Conservation (phyloP, 2,329 filamentous ascomycete genomes). For the Exophiala calicioides region DNA sequence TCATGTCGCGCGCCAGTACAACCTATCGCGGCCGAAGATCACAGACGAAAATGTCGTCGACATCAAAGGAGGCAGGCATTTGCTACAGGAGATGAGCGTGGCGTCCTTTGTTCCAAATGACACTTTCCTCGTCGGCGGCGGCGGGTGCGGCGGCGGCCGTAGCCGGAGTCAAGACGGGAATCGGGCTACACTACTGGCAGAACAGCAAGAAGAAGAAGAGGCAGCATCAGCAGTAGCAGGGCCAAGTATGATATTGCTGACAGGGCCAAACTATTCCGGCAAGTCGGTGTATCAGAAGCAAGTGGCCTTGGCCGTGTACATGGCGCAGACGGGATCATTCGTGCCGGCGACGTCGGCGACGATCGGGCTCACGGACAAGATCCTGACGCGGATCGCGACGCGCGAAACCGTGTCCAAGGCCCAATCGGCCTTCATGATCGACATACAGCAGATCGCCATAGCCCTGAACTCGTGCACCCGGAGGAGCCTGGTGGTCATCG, state of each 20-base stretch:
- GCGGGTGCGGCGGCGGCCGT: too few relatives aligned
- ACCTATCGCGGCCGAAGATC: conserved; percentile 69
- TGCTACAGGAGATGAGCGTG: conserved; percentile 81
- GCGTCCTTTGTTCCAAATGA: conserved; percentile 81
- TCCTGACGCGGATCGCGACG: conserved; percentile 81
- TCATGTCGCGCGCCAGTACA: conserved; percentile 72
- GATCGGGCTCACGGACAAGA: conserved; percentile 89
- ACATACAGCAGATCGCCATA: conserved; percentile 82
- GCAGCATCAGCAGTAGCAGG: conserved; percentile 12
- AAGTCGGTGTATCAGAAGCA: conserved; percentile 97
- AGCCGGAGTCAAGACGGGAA: conserved; percentile 26
- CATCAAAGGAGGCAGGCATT: conserved; percentile 77
- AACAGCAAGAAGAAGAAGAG: too few relatives aligned
- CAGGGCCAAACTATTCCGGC: conserved; percentile 93
- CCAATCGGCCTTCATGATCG: conserved; percentile 73
- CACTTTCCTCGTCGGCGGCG: conserved; percentile 67
- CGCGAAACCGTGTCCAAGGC: conserved; percentile 66
- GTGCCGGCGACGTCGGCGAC: conserved; percentile 76
- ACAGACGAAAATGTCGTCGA: conserved; percentile 68
- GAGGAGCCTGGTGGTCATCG: conserved; percentile 80
- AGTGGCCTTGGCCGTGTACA: conserved; percentile 82
- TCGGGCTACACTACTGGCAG: too few relatives aligned
- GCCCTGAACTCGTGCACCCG: conserved; percentile 72
- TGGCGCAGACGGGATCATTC: conserved; percentile 90
- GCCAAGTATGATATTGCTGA: conserved; percentile 76